These are phyloP conservation scores for Blechomonas ayalai DNA, from an alignment of 208 protist genomes.

Conservation along the genomic window DNA sequence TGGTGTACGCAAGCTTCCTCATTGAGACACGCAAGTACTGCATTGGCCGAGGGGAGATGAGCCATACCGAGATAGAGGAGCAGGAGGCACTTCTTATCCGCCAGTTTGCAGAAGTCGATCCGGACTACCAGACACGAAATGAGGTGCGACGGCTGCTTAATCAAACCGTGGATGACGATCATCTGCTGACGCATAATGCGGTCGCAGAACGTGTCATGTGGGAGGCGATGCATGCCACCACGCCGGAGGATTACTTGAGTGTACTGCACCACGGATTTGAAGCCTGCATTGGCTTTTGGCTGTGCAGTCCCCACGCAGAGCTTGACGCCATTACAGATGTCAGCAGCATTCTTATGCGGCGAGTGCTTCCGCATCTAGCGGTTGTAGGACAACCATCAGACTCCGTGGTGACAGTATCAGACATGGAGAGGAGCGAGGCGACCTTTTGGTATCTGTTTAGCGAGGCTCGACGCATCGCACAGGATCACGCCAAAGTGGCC, in stretches of 20 bases:
- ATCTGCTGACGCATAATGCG: slow-evolving; percentile 58
- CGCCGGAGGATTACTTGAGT: slow-evolving; percentile 23
- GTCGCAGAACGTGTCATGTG: slow-evolving; percentile 64
- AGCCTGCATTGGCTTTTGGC: slow-evolving; percentile 53
- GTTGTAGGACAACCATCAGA: background rate
- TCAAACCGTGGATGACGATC: slow-evolving; percentile 21
- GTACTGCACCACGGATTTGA: slow-evolving; percentile 32
- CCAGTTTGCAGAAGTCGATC: slow-evolving; percentile 44
- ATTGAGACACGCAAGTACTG: slow-evolving; percentile 39
- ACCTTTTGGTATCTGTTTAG: slow-evolving; percentile 55
- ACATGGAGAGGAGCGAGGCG: slow-evolving; percentile 34
- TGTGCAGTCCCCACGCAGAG: slow-evolving; percentile 29
- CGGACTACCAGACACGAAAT: slow-evolving; percentile 15
- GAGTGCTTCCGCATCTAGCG: slow-evolving; percentile 25
- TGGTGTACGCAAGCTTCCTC: slow-evolving; percentile 63
- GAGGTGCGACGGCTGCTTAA: slow-evolving; percentile 59
- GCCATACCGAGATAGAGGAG: slow-evolving; percentile 37
- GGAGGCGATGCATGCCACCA: slow-evolving; percentile 68
- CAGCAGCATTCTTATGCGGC: slow-evolving; percentile 45
- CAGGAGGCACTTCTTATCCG: slow-evolving; percentile 59
- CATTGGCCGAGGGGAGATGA: slow-evolving; percentile 24
- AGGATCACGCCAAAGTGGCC: slow-evolving; percentile 31
- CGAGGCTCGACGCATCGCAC: slow-evolving; percentile 20
- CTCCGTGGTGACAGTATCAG: slow-evolving; percentile 14
- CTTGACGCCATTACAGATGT: slow-evolving; percentile 65